phyloP scores from a whole-genome alignment of 768 basidiomycete genomes.

The Trichaptum fuscoviolaceum region DNA sequence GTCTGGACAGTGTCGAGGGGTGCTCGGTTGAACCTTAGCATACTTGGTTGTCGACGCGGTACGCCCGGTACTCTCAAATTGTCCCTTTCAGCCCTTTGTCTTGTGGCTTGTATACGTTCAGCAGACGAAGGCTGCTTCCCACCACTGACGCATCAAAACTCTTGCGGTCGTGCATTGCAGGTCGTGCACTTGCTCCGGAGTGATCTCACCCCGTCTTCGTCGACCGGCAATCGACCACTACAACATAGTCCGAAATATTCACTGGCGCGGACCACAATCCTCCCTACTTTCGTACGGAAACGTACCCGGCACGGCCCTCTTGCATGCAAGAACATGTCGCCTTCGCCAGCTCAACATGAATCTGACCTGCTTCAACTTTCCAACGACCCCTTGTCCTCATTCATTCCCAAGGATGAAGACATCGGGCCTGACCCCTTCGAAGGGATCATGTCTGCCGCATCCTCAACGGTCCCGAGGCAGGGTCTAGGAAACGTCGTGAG shows the following conservation, averaged over 20 bases:
- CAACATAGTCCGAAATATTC: neutral
- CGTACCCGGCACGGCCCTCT: neutral
- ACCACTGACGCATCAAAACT: neutral
- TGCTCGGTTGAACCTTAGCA: constrained; percentile 1
- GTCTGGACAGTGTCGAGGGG: neutral
- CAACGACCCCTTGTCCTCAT: neutral
- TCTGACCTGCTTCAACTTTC: neutral
- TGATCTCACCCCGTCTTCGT: neutral
- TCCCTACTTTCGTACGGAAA: neutral
- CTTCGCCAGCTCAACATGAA: neutral
- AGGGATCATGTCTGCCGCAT: neutral
- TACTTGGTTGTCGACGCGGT: neutral
- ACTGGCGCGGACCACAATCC: neutral
- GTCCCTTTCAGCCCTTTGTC: neutral
- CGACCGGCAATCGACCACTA: neutral
- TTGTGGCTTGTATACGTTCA: neutral
- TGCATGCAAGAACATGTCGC: neutral
- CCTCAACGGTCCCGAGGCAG: neutral
- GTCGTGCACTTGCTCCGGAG: neutral
- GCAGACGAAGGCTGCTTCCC: neutral
- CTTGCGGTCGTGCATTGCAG: neutral
- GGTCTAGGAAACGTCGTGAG: neutral
- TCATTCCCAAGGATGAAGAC: neutral
- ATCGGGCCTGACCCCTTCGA: neutral
- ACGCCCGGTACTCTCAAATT: neutral